Evolutionary conservation across 371 early-diverging fungal genomes (phyloP).

Genomic region (Haplosporangium sp.): DNA sequence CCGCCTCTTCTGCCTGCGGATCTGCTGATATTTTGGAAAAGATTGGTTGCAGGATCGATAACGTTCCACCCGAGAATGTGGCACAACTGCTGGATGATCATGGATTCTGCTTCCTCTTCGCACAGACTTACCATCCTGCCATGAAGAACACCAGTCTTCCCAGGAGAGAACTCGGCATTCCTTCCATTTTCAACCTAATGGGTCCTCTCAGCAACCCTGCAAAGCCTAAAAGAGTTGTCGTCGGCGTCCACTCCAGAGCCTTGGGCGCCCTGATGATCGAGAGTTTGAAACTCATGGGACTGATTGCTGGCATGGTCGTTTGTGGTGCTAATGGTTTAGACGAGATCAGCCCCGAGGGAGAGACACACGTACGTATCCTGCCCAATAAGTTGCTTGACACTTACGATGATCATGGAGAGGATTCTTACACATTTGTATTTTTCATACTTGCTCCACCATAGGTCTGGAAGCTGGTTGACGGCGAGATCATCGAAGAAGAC

Average conservation of each 20-base stretch:
- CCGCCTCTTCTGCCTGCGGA: conserved; percentile 94
- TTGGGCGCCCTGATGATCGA: conserved; percentile 89
- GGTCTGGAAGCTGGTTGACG: conserved; percentile 77
- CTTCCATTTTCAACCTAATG: conserved; percentile 94
- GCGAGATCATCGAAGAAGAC: conserved; percentile 68
- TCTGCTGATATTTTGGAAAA: conserved; percentile 95
- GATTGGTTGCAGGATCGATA: conserved; percentile 78
- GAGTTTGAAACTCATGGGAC: conserved; percentile 81
- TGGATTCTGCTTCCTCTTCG: conserved; percentile 93
- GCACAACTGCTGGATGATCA: conserved; percentile 69
- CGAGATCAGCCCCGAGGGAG: conserved; percentile 84
- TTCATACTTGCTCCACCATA: conserved; percentile 17
- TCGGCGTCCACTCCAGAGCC: conserved; percentile 87
- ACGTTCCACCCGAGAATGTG: conserved; percentile 74
- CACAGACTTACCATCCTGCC: conserved; percentile 92
- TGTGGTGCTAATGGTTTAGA: conserved; percentile 85
- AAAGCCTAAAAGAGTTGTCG: conserved; percentile 81
- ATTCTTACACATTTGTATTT: neutral
- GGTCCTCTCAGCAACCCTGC: conserved; percentile 95
- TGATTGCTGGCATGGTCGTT: conserved; percentile 83
- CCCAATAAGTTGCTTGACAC: too few species aligned
- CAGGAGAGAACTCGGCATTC: conserved; percentile 91
- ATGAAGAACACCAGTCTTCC: conserved; percentile 85
- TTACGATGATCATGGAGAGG: too few species aligned
- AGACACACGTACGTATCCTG: conserved; percentile 68